Percentiles rank a stretch among this genome's conserved stretches.
phyloP scores from a whole-genome alignment of 345 rosid species.

The Euphorbia peplus region DNA sequence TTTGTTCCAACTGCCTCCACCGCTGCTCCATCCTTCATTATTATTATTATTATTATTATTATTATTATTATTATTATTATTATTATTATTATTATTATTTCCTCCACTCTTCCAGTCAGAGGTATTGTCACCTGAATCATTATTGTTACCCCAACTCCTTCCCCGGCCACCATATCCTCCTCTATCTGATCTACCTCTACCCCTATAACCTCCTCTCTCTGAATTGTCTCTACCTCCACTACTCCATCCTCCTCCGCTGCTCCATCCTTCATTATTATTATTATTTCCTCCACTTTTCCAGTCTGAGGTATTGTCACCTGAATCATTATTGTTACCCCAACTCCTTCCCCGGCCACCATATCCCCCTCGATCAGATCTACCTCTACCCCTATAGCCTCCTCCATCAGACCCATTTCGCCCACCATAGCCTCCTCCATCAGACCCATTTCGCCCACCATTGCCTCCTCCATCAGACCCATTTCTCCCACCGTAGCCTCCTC shows the following conservation, averaged over 20 bases:
- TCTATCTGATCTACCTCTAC: slow-evolving; percentile 26
- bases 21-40: slow-evolving; percentile 17
- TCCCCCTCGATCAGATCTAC: slow-evolving; percentile 28
- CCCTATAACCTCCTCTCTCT: slow-evolving; percentile 8
- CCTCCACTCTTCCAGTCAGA: slow-evolving; percentile 27
- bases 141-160: slow-evolving; percentile 28
- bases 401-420: slow-evolving; percentile 28
- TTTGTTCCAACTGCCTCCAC: slow-evolving; percentile 30
- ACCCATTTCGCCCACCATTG: slow-evolving; percentile 25
- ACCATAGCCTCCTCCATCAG: slow-evolving; percentile 24
- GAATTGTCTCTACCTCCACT: slow-evolving; percentile 30
- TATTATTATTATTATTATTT: slow-evolving; percentile 12
- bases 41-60: too few species aligned
- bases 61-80: too few species aligned
- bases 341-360: slow-evolving; percentile 38
- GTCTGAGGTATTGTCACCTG: slow-evolving; percentile 21
- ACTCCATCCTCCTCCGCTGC: slow-evolving; percentile 23
- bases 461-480: slow-evolving; percentile 28
- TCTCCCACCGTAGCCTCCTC: slow-evolving; percentile 31
- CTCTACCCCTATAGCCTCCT: slow-evolving; percentile 20
- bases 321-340: slow-evolving; percentile 26
- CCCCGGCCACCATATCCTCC: slow-evolving; percentile 39
- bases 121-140: slow-evolving; percentile 23
- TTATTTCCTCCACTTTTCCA: slow-evolving; percentile 25
- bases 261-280: slow-evolving; percentile 10